Base-by-base conservation (phyloP, 1,139 yeast species). In the Saccharomycopsis hybrid region DNA sequence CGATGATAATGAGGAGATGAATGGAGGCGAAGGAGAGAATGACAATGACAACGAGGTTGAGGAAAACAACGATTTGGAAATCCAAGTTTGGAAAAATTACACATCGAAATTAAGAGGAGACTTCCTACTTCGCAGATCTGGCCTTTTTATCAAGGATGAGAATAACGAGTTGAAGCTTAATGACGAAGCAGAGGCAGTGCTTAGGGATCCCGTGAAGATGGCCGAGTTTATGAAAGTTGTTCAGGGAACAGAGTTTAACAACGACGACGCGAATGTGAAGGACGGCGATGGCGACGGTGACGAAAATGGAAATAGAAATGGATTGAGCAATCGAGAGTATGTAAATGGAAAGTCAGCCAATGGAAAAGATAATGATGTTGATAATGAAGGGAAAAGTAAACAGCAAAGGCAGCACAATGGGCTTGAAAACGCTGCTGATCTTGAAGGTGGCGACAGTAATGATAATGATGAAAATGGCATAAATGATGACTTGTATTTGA, bases 61-160 rank as follows among this genome's bases (percentile, higher is more conserved):
- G 24, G 80, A 73, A 46, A 80, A 74, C 42, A 85, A 80, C 55
- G 85, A 82, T 59, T 73, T 82, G 35, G 94, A 86, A 60, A 65
- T 80, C 46, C 85, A 84, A 52, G 80, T 88, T 0, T 89, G 96
- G 96, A 84, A 85, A 58, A 77, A 79, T 9, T 65, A 85, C 25
- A 87, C 95, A 0, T 86, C 96, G 0, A 84, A 83, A 54, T 77
- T 86, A 0, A 71, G 96, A 52, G 87, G 94, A 5, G 80, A 83
- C 52, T 77, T 86, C 55, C 83, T 96, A 62, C 69, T 80, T 35
- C 75, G 76, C 51, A 75, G 97, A 59, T 74, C 88, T 0, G 78
- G 74, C 5, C 67, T 88, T 47, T 89, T 90, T 59, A 77, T 74
- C 37, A 73, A 76, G 18, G 68, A 71, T 56, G 37, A 28, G 3